Percentiles rank a stretch among this genome's conserved stretches.
Evolutionary conservation across 495 filamentous ascomycete genomes (phyloP).

Genomic region (Hypoxylon lenormandii): DNA sequence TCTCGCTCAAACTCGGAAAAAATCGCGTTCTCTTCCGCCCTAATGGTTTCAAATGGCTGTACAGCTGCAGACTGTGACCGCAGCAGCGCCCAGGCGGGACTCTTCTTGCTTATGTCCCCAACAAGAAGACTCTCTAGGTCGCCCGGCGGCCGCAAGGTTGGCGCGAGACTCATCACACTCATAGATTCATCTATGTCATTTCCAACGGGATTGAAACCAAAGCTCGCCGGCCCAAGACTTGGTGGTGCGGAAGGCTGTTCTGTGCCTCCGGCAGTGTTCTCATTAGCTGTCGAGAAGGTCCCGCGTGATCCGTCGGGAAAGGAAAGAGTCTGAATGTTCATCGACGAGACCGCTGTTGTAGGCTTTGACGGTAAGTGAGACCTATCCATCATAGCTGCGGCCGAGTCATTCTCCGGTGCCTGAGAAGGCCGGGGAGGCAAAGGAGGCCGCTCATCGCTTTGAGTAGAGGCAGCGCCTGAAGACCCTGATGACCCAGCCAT

Average conservation of each 20-base stretch:
- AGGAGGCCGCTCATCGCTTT: constrained; percentile 63
- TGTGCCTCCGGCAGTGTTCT: constrained; percentile 49
- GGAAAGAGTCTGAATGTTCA: constrained; percentile 79
- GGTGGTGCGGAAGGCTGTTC: constrained; percentile 47
- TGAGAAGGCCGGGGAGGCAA: constrained; percentile 73
- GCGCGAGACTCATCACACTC: constrained; percentile 85
- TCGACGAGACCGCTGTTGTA: constrained; percentile 83
- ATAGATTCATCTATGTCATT: constrained; percentile 78
- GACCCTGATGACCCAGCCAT: constrained; percentile 45
- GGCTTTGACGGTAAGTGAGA: constrained; percentile 73
- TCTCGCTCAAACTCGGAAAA: constrained; percentile 77
- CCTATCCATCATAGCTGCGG: constrained; percentile 41
- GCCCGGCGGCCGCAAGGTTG: constrained; percentile 76
- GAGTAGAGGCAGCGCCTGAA: constrained; percentile 22
- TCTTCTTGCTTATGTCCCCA: constrained; percentile 70
- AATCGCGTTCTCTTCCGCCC: constrained; percentile 62
- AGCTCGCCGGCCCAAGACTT: constrained; percentile 48
- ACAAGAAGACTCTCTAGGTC: constrained; percentile 86
- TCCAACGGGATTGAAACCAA: constrained; percentile 40
- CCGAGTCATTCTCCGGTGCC: constrained; percentile 13
- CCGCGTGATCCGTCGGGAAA: constrained; percentile 74
- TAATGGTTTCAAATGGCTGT: constrained; percentile 67
- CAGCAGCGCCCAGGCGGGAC: constrained; percentile 70
- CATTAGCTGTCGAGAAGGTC: constrained; percentile 65
- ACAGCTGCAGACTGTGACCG: constrained; percentile 68